Base-by-base conservation (phyloP, 371 early-diverging fungal species). In the Mortierella sp. region DNA sequence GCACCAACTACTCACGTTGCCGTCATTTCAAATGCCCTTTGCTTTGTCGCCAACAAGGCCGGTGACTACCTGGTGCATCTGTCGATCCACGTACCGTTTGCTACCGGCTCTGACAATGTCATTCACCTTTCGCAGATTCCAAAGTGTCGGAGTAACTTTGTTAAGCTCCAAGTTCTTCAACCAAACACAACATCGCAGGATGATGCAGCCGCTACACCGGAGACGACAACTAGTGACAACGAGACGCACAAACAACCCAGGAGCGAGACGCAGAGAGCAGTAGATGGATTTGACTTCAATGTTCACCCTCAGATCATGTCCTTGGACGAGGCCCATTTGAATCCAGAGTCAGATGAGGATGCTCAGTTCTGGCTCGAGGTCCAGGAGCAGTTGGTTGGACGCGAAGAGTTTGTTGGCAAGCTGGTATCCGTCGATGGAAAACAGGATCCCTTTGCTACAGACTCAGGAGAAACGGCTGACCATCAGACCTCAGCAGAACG, bases 341-440 rank as follows among this genome's bases (percentile, higher is more conserved):
- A 82, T 45, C 86, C 86, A 26, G 82, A 85, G 11, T 85, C 80
- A 38, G 86, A 85, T 31, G 86, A 85, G 47, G 86, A 85, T 73
- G 80, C 82, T 26, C 80, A 79, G 68, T 85, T 85, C 73, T 85
- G 86, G 86, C 73, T 82, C 6, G 86, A 81, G 34, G 82, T 74
- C 34, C 86, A 85, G 48, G 86, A 85, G 38, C 70, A 76, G 2
- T 44, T 85, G 31, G 68, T 80, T 28, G 84, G 80, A 2, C 80
- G 78, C 6, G 78, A 76, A 24, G 54, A 68, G 58, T 48, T 83
- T 55, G 84, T 80, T 2, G 78, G 60, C 54, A 84, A 74, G 34
- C 73, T 84, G 11, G 48, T 78, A 4, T 38, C 70, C 2, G 72
- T 45, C 2, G 74, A 75, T 31, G 74, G 57, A 9, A 71, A 74